Percentiles rank a stretch among this genome's conserved stretches.
Evolutionary conservation across 2,329 filamentous ascomycete species (phyloP).

Genomic region (Metarhizium anisopliae): DNA sequence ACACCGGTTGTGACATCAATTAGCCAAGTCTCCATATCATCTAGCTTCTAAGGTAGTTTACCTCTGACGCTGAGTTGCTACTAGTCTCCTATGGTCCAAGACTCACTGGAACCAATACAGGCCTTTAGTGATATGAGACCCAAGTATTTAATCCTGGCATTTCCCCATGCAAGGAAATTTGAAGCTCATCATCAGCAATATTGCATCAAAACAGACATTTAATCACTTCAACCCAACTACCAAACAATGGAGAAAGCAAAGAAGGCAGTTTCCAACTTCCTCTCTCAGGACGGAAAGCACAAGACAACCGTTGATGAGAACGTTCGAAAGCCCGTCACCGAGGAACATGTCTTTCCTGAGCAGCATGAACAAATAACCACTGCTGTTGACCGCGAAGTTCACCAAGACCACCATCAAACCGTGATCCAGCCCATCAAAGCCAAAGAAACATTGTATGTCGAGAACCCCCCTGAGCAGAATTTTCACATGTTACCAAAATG

Average conservation of each 20-base stretch:
- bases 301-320: slow-evolving; percentile 63
- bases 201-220: background rate
- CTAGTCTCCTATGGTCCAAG: background rate
- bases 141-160: background rate
- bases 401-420: slow-evolving; percentile 66
- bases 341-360: slow-evolving; percentile 52
- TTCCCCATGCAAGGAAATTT: background rate
- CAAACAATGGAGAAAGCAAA: slow-evolving; percentile 54
- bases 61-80: background rate
- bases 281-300: slow-evolving; percentile 52
- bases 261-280: slow-evolving; percentile 51
- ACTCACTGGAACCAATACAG: too few species aligned
- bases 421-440: slow-evolving; percentile 52
- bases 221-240: background rate
- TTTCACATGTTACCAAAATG: background rate
- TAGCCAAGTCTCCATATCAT: background rate
- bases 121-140: background rate
- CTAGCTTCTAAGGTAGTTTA: background rate
- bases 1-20: background rate
- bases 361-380: slow-evolving; percentile 53
- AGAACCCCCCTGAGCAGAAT: background rate
- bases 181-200: too few species aligned
- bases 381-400: slow-evolving; percentile 58
- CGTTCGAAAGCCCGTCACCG: slow-evolving; percentile 48
- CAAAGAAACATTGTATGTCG: slow-evolving; percentile 34